Base-by-base conservation (phyloP, 2,329 filamentous ascomycete species). In the Aureobasidium pullulans region DNA sequence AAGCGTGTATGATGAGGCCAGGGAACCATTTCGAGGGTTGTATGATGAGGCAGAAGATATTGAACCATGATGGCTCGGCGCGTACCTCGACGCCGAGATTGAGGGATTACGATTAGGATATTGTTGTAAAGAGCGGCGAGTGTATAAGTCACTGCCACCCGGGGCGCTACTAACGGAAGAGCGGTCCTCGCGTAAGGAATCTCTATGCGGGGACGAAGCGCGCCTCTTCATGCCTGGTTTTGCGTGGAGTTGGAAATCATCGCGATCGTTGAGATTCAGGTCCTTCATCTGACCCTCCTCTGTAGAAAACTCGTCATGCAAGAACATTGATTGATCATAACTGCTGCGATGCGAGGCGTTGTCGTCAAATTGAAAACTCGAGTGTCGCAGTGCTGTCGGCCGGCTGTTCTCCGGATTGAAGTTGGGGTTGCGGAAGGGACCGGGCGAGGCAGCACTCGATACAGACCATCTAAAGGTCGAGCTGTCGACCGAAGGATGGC, bases 41-140 rank as follows among this genome's bases (percentile, higher is more conserved):
- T 79, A 74, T 6, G 84, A 87, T n/a, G 84, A 84, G 8, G 79
- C 77, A n/a, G 85, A 86, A 6, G 85, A 88, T 28, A 86, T 70
- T 23, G 84, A 87, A 48, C 83, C 81, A 65, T 84, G 80, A 60
- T 77, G 80, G 29, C 78, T 76, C 61, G 81, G 79, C 68, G 82
- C 57, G 50, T 63, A 83, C 44, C 78, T 76, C 31, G 78, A 77
- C 48, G 77, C 75, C 31, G 81, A 77, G 15, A 81, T 81, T 37
- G 81, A 78, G 46, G 77, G 78, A 61, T 78, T 80, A 62, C 79
- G 78, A 43, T 79, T 78, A 60, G 81, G 82, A 32, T 81, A 79
- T 63, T 82, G 82, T 62, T 84, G 80, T 50, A 77, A 72, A 11
- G 80, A 79, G 60, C 80, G 77, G 59, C 81, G 75, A 63, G 82